Evolutionary conservation across 2,329 filamentous ascomycete species (phyloP).

Genomic region (Sarocladiaceae sp.): DNA sequence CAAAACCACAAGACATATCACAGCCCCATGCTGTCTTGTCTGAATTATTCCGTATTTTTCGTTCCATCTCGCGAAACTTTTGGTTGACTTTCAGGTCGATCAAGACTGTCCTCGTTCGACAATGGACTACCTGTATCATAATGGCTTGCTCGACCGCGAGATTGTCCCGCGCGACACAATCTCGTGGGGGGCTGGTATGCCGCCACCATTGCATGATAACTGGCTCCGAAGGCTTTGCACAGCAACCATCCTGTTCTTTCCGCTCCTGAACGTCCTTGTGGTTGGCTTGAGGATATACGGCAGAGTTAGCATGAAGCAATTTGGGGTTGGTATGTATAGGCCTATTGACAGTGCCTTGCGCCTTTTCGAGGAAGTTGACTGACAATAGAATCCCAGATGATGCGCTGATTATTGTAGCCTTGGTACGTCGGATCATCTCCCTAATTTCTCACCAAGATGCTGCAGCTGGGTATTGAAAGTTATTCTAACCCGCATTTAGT

Average conservation of each 20-base stretch:
- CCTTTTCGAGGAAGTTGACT: not conserved
- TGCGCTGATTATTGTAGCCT: not conserved
- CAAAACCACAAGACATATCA: not conserved
- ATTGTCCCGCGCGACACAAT: not conserved
- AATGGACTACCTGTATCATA: not conserved
- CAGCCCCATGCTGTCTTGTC: not conserved
- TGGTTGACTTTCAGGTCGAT: too few species aligned
- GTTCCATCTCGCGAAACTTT: too few species aligned
- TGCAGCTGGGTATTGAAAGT: not conserved
- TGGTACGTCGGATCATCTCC: too few species aligned
- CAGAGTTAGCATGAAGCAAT: constrained; percentile 3
- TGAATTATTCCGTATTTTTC: not conserved
- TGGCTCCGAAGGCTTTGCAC: not conserved
- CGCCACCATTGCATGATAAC: not conserved
- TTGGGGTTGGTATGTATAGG: not conserved
- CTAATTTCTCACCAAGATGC: not conserved
- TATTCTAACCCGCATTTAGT: not conserved
- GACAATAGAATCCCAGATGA: not conserved
- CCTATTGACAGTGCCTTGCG: not conserved
- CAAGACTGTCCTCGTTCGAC: too few species aligned
- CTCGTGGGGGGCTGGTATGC: not conserved
- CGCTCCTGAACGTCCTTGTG: constrained; percentile 1
- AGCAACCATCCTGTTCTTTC: not conserved
- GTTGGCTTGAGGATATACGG: constrained; percentile 5
- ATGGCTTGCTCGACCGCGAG: not conserved